Conservation (phyloP, 2,329 filamentous ascomycete species). For the Elsinoe ampelina region DNA sequence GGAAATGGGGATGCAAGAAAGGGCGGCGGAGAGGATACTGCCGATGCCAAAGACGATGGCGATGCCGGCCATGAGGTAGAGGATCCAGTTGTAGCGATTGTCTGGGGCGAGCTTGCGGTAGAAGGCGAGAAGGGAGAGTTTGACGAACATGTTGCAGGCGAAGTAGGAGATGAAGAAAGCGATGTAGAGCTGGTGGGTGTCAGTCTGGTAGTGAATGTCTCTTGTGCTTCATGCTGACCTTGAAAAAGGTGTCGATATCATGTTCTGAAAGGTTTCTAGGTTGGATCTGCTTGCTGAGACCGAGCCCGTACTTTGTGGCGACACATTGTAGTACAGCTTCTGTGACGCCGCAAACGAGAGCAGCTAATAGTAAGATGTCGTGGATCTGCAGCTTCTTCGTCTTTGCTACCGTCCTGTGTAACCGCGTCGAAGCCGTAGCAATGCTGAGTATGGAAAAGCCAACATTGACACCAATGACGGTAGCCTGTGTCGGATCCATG, state of each 20-base stretch:
- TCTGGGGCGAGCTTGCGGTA: conserved; percentile 31
- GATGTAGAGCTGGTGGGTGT: conserved; percentile 20
- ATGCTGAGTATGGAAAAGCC: conserved; percentile 11
- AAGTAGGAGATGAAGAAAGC: conserved; percentile 31
- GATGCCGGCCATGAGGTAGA: conserved; percentile 29
- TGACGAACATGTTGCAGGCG: conserved; percentile 32
- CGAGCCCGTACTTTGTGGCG: conserved; percentile 16
- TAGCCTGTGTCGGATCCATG: conserved; percentile 6
- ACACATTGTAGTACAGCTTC: conserved; percentile 17
- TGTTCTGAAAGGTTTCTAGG: not conserved
- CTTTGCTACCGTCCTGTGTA: conserved; percentile 9
- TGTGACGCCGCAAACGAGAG: conserved; percentile 15
- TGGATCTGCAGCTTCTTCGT: conserved; percentile 6
- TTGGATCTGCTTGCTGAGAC: conserved; percentile 11
- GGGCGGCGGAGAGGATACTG: conserved; percentile 28
- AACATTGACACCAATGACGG: conserved; percentile 13
- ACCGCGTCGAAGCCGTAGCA: conserved; percentile 5
- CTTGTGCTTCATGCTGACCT: conserved; percentile 14
- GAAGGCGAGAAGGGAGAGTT: conserved; percentile 32
- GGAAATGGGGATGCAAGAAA: conserved; percentile 30
- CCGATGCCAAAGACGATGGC: conserved; percentile 28
- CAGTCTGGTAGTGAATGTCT: not conserved
- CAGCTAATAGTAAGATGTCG: conserved; percentile 7
- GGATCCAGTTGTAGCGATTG: conserved; percentile 20
- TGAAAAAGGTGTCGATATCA: conserved; percentile 13